Evolutionary conservation across 352 stramenopile species (phyloP), one percentile per base, ranked within the genome.

Genomic region (Halophytophthora batemanensis): DNA sequence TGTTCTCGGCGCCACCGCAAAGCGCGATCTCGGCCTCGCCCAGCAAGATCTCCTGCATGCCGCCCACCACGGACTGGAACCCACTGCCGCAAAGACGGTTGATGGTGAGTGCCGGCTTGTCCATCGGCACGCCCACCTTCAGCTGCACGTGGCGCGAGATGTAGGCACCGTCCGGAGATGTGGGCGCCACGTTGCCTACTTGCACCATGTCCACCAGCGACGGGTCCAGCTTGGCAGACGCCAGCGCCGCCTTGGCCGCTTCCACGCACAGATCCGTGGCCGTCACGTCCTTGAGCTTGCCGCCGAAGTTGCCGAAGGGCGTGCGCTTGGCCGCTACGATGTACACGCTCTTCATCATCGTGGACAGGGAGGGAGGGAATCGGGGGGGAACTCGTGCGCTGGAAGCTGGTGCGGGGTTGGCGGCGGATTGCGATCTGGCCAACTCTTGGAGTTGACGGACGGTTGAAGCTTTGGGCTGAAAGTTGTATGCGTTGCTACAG

Each of bases 81-180:
- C 96, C 96, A 33, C 75, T 96, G 48, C 96, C 97, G 58, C 97
- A 99, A 21, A 99, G 74, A 21, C 96, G 93, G 81, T 99, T 99
- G 49, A 99, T 86, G 18, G 96, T 99, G 10, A 99, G 73, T 19
- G 92, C 93, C 1, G 96, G 96, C 36, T 84, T 90, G 11, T 96
- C 64, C 43, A 97, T 81, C 6, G 86, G 82, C 17, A 98, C 68
- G 3, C 90, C 93, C 4, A 74, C 69, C 67, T 97, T 95, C 5
- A 99, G 68, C 28, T 80, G 92, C 40, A 98, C 93, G 69, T 99
- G 97, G 44, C 97, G 86, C 21, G 95, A 71, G 17, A 99, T 80
- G 68, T 99, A 99, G 19, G 87, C 82, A 43, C 84, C 93, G 58
- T 99, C 96, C 5, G 82, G 52, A 25, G 82, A 96, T 37, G 93